Evolutionary conservation across 2,329 filamentous ascomycete species (phyloP), one percentile per base, ranked within the genome.

Genomic region (Exophiala mesophila): DNA sequence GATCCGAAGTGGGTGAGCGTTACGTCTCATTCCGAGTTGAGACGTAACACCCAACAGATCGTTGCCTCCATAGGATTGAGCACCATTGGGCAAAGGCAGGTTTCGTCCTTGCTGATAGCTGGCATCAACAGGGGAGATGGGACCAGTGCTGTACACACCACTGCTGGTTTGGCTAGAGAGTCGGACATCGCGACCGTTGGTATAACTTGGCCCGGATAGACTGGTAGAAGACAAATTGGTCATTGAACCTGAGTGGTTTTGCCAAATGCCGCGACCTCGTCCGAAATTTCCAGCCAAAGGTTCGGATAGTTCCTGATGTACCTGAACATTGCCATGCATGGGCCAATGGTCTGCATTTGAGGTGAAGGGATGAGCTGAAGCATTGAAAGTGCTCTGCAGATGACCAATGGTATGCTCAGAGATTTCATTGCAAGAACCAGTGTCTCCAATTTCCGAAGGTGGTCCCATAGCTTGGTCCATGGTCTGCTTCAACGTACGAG

Each of bases 401-500:
- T 67, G 67, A 33, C 64, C 65, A 37, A 75, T 67, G 7, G 70
- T 72, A 44, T 72, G 71, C 50, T 74, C 71, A 5, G 65, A 69
- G 18, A 74, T 62, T 35, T 76, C 71, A 42, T 57, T 61, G 29
- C 62, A 68, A 29, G 61, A 59, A 41, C 61, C 63, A 51, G 73
- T 74, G 41, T 76, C 73, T 18, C 32, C 32, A 28, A 63, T 60
- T 49, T 77, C 74, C 20, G 72, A 75, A 5, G 73, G 67, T 44
- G 74, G 66, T 10, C 72, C 72, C 51, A 78, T 66, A 39, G 70
- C 69, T 55, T 80, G 75, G 46, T 80, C 76, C 52, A 81, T 65
- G 15, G 77, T 80, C 53, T 79, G 74, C 55, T 77, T 76, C 44
- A 77, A 75, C 36, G 78, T 72, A 30, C 75, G 74, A 9, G 71